These are phyloP conservation scores for Lodderomyces jiufengensis DNA, from an alignment of 1,139 yeast species.

Conservation along the genomic window DNA sequence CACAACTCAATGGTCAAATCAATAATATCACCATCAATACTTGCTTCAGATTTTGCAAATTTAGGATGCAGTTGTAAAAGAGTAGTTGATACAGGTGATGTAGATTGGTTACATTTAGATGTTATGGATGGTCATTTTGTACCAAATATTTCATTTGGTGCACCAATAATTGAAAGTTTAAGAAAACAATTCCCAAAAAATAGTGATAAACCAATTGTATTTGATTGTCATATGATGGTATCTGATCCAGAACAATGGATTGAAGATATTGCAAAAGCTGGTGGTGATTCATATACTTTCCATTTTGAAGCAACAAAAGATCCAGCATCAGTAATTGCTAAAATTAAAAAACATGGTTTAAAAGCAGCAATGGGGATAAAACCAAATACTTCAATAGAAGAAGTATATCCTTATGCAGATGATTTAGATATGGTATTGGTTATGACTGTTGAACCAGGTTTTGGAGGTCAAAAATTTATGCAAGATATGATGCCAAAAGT, in stretches of 20 bases:
- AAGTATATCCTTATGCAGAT: slow-evolving; percentile 69
- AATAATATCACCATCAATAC: slow-evolving; percentile 91
- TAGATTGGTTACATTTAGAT: slow-evolving; percentile 97
- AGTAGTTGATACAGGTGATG: slow-evolving; percentile 64
- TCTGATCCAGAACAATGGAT: slow-evolving; percentile 95
- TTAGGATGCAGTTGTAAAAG: slow-evolving; percentile 83
- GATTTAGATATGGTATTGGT: slow-evolving; percentile 87
- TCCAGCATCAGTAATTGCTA: slow-evolving; percentile 69
- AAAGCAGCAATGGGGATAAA: slow-evolving; percentile 93
- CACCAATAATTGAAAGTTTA: slow-evolving; percentile 79
- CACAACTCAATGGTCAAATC: slow-evolving; percentile 58
- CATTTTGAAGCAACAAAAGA: slow-evolving; percentile 91
- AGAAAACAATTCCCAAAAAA: slow-evolving; percentile 70
- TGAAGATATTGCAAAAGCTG: slow-evolving; percentile 85
- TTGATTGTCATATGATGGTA: slow-evolving; percentile 99
- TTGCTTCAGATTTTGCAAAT: slow-evolving; percentile 91
- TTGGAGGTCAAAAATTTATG: slow-evolving; percentile 98
- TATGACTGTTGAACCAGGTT: slow-evolving; percentile 99
- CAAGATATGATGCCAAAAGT: slow-evolving; percentile 96
- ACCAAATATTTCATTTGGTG: slow-evolving; percentile 92
- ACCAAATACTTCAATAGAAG: slow-evolving; percentile 91
- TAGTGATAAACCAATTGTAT: slow-evolving; percentile 54
- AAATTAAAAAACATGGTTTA: slow-evolving; percentile 79
- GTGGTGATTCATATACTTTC: slow-evolving; percentile 95
- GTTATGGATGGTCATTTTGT: slow-evolving; percentile 99